Base-by-base conservation (phyloP, 1,284 basidiomycete species). In the Caloboletus firmus region DNA sequence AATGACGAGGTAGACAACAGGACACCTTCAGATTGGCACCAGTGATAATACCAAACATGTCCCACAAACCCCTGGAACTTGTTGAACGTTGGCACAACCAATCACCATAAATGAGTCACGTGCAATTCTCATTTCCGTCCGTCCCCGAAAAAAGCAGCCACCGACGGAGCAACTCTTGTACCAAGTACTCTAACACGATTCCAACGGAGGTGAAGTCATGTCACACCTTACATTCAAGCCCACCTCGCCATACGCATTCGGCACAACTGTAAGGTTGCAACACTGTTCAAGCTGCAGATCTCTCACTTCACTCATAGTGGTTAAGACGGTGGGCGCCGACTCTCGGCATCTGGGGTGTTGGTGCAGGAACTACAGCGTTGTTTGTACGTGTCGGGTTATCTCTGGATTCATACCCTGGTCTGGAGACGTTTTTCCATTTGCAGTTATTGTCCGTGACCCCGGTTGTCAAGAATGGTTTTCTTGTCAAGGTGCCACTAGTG, bases 321-420 rank as follows among this genome's bases (percentile, higher is more conserved):
- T 63, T 74, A 30, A 80, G 78, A 71, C 78, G 75, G 37, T 90
- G 87, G 88, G 70, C 74, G 30, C 71, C 79, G 12, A 81, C 76
- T 59, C 66, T 87, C 55, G 79, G 79, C 28, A 67, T 87, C 42
- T 92, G 89, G 89, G 86, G 86, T 56, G 72, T 79, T 54, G 85
- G 86, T 60, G 78, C 74, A 60, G 88, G 89, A 50, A 74, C 84
- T 40, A 78, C 81, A 47, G 87, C 78, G 48, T 72, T 88, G 66
- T 79, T 85, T 65, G 87, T 90, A 65, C 62, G 84, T 77, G 46
- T 54, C 49, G 35, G 52, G 56, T n/a, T 46, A 34, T 18, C 28
- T 31, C 20, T 52, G 15, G 10, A n/a, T 46, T 58, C 32, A 49
- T 20, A 15, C 30, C 43, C 32, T 20, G 17, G 47, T 51, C 24